Percentiles rank a stretch among this genome's conserved stretches.
These are phyloP conservation scores for Trichoderma harzianum DNA, from an alignment of 2,329 filamentous ascomycete species.

Conservation along the genomic window DNA sequence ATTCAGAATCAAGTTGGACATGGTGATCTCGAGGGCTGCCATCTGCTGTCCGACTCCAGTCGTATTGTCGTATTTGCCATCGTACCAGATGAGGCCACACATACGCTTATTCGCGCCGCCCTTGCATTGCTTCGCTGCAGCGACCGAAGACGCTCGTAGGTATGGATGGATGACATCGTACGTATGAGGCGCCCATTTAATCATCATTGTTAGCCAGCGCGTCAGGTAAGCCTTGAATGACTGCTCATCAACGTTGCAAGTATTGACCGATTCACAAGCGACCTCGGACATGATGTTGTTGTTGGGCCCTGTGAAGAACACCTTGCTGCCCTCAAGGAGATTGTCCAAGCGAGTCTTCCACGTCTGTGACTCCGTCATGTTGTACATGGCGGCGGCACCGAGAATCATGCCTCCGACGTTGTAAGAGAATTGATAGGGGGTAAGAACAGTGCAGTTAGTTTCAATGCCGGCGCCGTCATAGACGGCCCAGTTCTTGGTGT, in stretches of 20 bases:
- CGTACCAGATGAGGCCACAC: constrained; percentile 60
- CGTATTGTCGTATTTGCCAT: constrained; percentile 54
- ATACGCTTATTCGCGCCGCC: constrained; percentile 55
- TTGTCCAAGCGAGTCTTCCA: constrained; percentile 60
- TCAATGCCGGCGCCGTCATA: constrained; percentile 60
- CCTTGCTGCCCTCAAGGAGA: constrained; percentile 49
- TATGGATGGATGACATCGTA: constrained; percentile 50
- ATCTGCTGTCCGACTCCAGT: constrained; percentile 68
- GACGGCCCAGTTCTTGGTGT: constrained; percentile 52
- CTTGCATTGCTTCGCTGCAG: constrained; percentile 55
- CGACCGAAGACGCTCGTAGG: constrained; percentile 53
- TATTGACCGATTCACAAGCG: constrained; percentile 59
- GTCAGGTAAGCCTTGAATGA: constrained; percentile 63
- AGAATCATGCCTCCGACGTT: constrained; percentile 65
- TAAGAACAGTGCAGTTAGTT: constrained; percentile 55
- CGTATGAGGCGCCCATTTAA: constrained; percentile 62
- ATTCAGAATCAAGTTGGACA: constrained; percentile 55
- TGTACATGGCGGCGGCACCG: constrained; percentile 67
- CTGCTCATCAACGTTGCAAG: constrained; percentile 60
- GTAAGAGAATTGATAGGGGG: constrained; percentile 65
- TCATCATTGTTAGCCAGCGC: constrained; percentile 59
- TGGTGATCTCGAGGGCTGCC: constrained; percentile 62
- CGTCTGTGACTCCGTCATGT: constrained; percentile 49
- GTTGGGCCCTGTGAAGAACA: constrained; percentile 54
- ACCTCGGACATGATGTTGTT: constrained; percentile 61